Base-by-base conservation (phyloP, 192 early-diverging fungal genomes). In the Mortierella claussenii region DNA sequence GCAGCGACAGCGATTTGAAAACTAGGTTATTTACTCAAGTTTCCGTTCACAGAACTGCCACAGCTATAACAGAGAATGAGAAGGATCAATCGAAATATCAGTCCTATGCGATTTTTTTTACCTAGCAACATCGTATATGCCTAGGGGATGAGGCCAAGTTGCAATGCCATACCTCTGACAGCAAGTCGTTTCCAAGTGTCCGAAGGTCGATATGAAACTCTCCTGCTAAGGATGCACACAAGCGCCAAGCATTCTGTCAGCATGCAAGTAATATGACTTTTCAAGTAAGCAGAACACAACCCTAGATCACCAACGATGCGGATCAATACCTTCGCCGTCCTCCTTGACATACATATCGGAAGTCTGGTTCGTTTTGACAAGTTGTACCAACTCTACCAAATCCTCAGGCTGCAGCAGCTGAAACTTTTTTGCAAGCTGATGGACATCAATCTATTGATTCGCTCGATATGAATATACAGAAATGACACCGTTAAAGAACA, bases 261-360 rank as follows among this genome's bases (percentile, higher is more conserved):
- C n/a, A n/a, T n/a, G n/a, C n/a, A n/a, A n/a, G n/a, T n/a, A n/a
- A 45, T 1, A 24, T 24, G 20, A 27, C 1, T 43, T n/a, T 26
- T 33, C 26, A 51, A 31, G 28, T 2, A 10, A 24, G 3, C 15
- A 57, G 8, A 30, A 40, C 17, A 55, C 31, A 23, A 31, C n/a
- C 49, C 32, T 23, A 40, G 6, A 9, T 32, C 10, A 31, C 1
- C n/a, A 1, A 37, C 7, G 0, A 23, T 4, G n/a, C 17, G 18
- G 46, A 18, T 36, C 11, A 31, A 23, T 79, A 82, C 81, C 81
- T 49, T 82, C 76, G 7, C 55, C 71, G 23, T 79, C 76, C 27
- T 82, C 81, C 26, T 75, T 73, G 17, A 82, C 76, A 56, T 82
- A 82, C 81, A 79, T 82, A 6, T 82, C 69, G 21, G 60, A 20